Base-by-base conservation (phyloP, 257 asterid species). In the Solanum commersonii region DNA sequence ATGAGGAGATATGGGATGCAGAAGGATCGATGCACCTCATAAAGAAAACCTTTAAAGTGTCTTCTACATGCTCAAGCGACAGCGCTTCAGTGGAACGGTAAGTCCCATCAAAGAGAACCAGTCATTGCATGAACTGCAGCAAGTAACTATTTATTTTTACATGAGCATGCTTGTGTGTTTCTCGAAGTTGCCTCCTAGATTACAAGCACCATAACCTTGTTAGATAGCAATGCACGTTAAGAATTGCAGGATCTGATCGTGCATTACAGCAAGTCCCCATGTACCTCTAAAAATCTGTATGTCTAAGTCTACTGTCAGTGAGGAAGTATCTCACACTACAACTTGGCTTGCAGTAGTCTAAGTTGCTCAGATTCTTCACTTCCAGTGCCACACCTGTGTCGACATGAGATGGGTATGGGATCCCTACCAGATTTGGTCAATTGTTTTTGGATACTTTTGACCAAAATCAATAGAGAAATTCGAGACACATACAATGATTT, bases 21-120 rank as follows among this genome's bases (percentile, higher is more conserved):
- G 99, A 97, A 91, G 99, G 99, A 83, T 86, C 98, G 6, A 96
- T 97, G 98, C 99, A 97, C 94, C 98, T 96, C 23, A 92, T 96
- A 93, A 95, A 93, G 93, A 93, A 95, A 93, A 68, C 93, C 68
- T 90, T 91, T 71, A 93, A 93, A 87, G 90, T 90, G 88, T 91
- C 93, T 27, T 72, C 92, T 11, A 70, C 90, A 10, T 12, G 67
- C 88, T 63, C 89, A 34, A 90, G 85, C 23, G 94, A 94, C 73
- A 88, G 91, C 79, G 90, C 42, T 90, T 89, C 95, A 8, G 87
- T 87, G 2, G 99, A 94, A 88, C 90, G 99, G 99, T 95, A 93
- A 79, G 89, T 76, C 37, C 77, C 2, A 16, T 63, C 35, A 15
- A 38, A 33, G 67, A 37, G 27, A 4, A 20, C 9, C 40, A 67